Percentiles rank a stretch among this genome's conserved stretches.
Conservation (phyloP, 768 basidiomycete genomes). For the Trametes cubensis region DNA sequence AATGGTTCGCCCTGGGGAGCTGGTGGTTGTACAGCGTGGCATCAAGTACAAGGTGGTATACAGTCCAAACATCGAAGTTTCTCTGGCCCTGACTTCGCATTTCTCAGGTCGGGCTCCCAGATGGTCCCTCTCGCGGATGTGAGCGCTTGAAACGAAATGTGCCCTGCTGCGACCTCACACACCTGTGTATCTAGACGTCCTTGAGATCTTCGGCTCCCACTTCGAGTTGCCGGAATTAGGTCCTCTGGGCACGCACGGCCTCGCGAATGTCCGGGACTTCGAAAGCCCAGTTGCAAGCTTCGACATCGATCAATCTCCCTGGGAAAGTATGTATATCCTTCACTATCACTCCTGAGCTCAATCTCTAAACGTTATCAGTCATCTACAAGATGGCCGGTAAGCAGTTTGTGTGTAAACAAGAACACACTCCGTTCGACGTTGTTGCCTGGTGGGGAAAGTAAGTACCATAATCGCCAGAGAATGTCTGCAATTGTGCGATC, state of each 20-base stretch:
- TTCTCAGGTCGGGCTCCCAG: conserved; percentile 50
- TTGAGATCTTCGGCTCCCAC: conserved; percentile 66
- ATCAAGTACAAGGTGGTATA: conserved; percentile 62
- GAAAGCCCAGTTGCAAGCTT: conserved; percentile 66
- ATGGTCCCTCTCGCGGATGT: conserved; percentile 67
- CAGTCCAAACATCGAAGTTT: conserved; percentile 3
- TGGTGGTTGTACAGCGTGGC: conserved; percentile 66
- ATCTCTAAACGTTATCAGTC: conserved; percentile 3
- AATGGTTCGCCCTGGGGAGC: conserved; percentile 66
- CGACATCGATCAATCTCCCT: conserved; percentile 62
- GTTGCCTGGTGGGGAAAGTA: conserved; percentile 74
- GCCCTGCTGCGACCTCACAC: background rate
- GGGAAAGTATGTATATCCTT: conserved; percentile 58
- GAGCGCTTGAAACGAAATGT: conserved; percentile 25
- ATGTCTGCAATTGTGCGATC: background rate
- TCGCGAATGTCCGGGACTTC: conserved; percentile 69
- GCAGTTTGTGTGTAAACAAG: conserved; percentile 55
- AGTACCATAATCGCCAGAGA: conserved; percentile 24
- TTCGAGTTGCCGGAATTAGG: conserved; percentile 67
- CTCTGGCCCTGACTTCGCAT: background rate
- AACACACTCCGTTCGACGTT: conserved; percentile 72
- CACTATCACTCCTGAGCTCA: conserved; percentile 45
- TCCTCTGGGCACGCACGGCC: conserved; percentile 63
- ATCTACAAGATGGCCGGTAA: conserved; percentile 53
- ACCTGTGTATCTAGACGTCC: conserved; percentile 46